Evolutionary conservation across 441 rosid species (phyloP).

Genomic region (Aleurites moluccanus): DNA sequence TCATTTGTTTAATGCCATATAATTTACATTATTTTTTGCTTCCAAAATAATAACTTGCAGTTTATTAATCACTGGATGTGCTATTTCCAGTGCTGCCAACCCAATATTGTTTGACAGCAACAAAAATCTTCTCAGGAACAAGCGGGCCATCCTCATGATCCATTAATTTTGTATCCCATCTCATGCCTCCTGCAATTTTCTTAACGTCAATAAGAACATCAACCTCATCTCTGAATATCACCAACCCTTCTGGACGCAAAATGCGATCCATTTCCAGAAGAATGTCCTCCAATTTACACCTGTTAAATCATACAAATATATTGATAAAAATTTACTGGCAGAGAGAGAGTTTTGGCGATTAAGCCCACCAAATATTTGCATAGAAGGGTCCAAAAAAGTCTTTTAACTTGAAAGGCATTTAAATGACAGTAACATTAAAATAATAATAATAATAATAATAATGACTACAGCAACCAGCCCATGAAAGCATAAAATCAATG

Average conservation of each 20-base stretch:
- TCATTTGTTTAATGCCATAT: background rate
- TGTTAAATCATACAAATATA: slow-evolving; percentile 26
- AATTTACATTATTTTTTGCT: slow-evolving; percentile 1
- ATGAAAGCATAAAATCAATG: background rate
- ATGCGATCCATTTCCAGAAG: slow-evolving; percentile 91
- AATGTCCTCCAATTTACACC: slow-evolving; percentile 81
- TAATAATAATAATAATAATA: background rate
- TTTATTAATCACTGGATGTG: slow-evolving; percentile 41
- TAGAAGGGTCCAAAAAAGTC: background rate
- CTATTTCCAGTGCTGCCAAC: slow-evolving; percentile 55
- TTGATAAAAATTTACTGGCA: background rate
- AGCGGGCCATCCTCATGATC: slow-evolving; percentile 99
- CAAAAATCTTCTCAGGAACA: slow-evolving; percentile 74
- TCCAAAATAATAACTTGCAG: background rate
- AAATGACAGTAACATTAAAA: background rate
- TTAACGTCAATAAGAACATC: slow-evolving; percentile 67
- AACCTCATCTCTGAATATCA: slow-evolving; percentile 76
- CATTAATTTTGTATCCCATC: slow-evolving; percentile 83
- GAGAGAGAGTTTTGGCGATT: background rate
- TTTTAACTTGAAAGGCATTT: background rate
- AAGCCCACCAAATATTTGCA: background rate
- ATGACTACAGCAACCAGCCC: background rate
- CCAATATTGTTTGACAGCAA: slow-evolving; percentile 86
- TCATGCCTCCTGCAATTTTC: slow-evolving; percentile 69
- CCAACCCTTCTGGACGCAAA: slow-evolving; percentile 86